Evolutionary conservation across 768 basidiomycete species (phyloP).

Genomic region (Fistulinella prunicolor): DNA sequence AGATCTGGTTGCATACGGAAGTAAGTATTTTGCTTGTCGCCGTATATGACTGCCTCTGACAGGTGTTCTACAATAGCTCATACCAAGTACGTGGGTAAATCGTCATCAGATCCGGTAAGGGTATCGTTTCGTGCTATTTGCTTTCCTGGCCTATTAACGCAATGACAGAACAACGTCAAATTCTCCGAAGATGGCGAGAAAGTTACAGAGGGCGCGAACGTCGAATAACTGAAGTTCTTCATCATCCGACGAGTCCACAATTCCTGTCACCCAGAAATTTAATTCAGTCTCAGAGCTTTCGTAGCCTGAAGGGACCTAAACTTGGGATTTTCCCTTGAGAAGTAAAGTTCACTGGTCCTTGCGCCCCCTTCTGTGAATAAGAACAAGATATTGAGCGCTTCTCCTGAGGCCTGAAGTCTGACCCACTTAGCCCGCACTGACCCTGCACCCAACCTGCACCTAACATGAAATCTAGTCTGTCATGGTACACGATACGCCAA

Average conservation of each 20-base stretch:
- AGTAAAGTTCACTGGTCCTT: no score
- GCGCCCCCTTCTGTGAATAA: no score
- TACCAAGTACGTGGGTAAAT: conserved; percentile 82
- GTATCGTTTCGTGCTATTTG: not conserved
- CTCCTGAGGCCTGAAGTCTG: no score
- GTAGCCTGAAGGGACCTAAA: no score
- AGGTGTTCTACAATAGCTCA: conserved; percentile 52
- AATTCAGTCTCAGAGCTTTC: no score
- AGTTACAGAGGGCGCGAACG: conserved; percentile 52
- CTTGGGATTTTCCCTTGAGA: no score
- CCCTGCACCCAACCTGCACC: no score
- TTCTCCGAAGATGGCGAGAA: conserved; percentile 77
- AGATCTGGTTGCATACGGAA: conserved; percentile 76
- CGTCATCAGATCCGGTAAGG: conserved; percentile 42
- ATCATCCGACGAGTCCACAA: not conserved
- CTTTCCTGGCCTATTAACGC: not conserved
- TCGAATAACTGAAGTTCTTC: conserved; percentile 9
- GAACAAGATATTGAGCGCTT: no score
- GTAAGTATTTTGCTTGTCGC: conserved; percentile 40
- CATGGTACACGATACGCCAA: no score
- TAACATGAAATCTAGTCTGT: no score
- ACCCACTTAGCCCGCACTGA: no score
- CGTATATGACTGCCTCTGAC: not conserved
- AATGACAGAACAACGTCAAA: conserved; percentile 62
- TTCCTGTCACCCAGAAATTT: not conserved